A percentile compares a stretch with the other conserved stretches of the same genome.
These are phyloP conservation scores for Papiliotrema laurentii DNA, from an alignment of 1,284 basidiomycete genomes.

Conservation along the genomic window DNA sequence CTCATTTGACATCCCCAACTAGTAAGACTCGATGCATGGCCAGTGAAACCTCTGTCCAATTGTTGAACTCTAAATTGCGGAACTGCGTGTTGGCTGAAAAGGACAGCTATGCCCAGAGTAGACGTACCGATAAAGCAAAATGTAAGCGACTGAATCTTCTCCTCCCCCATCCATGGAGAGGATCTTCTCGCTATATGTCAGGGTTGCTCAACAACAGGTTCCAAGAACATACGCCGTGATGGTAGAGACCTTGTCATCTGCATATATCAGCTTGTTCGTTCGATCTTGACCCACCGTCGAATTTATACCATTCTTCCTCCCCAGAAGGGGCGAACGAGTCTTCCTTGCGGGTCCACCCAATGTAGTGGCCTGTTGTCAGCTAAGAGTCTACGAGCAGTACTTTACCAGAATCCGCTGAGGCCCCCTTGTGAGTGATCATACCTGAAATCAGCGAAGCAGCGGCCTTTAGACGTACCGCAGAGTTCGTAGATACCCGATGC, in stretches of 20 bases:
- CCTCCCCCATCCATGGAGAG: slow-evolving; percentile 80
- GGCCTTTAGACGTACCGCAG: slow-evolving; percentile 33
- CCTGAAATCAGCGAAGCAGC: slow-evolving; percentile 51
- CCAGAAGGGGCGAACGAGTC: slow-evolving; percentile 20
- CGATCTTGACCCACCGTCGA: slow-evolving; percentile 21
- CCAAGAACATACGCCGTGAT: slow-evolving; percentile 28
- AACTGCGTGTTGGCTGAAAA: background rate
- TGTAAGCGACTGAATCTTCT: slow-evolving; percentile 73
- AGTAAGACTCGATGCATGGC: no score
- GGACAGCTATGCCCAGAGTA: no score
- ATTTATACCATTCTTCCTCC: slow-evolving; percentile 67
- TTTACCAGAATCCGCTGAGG: slow-evolving; percentile 75
- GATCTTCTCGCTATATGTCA: slow-evolving; percentile 65
- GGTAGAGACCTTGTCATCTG: slow-evolving; percentile 77
- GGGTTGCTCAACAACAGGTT: background rate
- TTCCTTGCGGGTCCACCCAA: slow-evolving; percentile 59
- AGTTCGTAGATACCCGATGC: slow-evolving; percentile 46
- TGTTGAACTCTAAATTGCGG: no score
- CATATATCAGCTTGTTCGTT: slow-evolving; percentile 45
- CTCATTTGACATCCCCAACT: no score
- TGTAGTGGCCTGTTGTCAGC: slow-evolving; percentile 64
- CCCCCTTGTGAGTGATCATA: slow-evolving; percentile 95
- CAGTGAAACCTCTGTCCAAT: no score
- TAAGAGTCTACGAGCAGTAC: slow-evolving; percentile 4
- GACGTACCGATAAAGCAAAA: slow-evolving; percentile 68